Evolutionary conservation across 2,329 filamentous ascomycete species (phyloP).

Genomic region (Neocatenulostroma microsporum): DNA sequence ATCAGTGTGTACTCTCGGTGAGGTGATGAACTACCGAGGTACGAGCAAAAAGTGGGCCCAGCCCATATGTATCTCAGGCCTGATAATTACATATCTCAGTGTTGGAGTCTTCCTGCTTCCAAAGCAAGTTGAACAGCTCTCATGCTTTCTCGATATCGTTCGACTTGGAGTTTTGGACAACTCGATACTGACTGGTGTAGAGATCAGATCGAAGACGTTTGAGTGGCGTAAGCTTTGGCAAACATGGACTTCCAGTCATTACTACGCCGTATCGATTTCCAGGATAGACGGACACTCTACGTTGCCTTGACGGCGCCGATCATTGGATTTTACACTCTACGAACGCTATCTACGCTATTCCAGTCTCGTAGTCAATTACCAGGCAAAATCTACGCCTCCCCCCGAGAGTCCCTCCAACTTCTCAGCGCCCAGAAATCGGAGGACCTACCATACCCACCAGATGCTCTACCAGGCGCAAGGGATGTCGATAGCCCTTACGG

Average conservation of each 20-base stretch:
- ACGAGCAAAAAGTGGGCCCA: too few relatives aligned
- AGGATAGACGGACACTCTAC: slow-evolving; percentile 14
- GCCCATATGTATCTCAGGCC: too few relatives aligned
- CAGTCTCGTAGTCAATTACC: neutral
- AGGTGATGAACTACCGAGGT: too few relatives aligned
- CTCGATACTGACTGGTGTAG: too few relatives aligned
- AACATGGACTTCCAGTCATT: slow-evolving; percentile 8
- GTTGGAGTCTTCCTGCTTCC: neutral
- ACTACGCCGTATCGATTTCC: slow-evolving; percentile 1
- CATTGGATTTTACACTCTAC: slow-evolving; percentile 9
- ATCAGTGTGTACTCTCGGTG: too few relatives aligned
- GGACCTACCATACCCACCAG: slow-evolving; percentile 54
- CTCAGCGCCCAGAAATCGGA: slow-evolving; percentile 15
- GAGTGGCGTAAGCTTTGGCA: too few relatives aligned
- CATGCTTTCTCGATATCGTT: too few relatives aligned
- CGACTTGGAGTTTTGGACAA: too few relatives aligned
- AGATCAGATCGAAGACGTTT: too few relatives aligned
- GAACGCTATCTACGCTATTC: neutral
- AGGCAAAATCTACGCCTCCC: slow-evolving; percentile 11
- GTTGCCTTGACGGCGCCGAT: slow-evolving; percentile 17
- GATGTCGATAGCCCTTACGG: slow-evolving; percentile 66
- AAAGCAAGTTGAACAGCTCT: too few relatives aligned
- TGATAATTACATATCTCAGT: too few relatives aligned
- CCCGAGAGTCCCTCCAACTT: slow-evolving; percentile 7
- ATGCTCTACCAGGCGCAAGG: slow-evolving; percentile 60